Evolutionary conservation across 371 early-diverging fungal genomes (phyloP).

Genomic region (Apophysomyces elegans): DNA sequence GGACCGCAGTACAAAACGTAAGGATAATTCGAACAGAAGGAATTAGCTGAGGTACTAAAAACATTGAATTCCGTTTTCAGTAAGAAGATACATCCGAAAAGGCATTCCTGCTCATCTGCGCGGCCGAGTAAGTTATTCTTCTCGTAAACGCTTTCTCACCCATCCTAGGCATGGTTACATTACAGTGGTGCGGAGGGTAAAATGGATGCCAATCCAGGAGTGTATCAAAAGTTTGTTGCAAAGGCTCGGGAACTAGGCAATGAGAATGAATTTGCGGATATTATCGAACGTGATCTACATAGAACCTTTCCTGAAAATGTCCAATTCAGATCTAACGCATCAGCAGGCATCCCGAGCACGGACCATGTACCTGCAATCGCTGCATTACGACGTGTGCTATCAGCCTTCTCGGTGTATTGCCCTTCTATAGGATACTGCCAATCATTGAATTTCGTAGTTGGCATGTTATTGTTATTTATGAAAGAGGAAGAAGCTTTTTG

Average conservation of each 20-base stretch:
- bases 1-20: constrained; percentile 55
- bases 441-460: constrained; percentile 79
- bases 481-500: constrained; percentile 81
- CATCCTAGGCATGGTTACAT: constrained; percentile 71
- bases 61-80: constrained; percentile 24
- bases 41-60: neutral
- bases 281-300: constrained; percentile 77
- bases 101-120: constrained; percentile 76
- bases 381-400: constrained; percentile 71
- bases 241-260: constrained; percentile 54
- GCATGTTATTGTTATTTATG: constrained; percentile 74
- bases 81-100: constrained; percentile 76
- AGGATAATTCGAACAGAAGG: neutral
- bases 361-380: constrained; percentile 56
- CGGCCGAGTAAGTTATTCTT: constrained; percentile 49
- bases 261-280: constrained; percentile 63
- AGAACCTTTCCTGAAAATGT: constrained; percentile 80
- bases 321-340: constrained; percentile 53
- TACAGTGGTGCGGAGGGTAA: constrained; percentile 77
- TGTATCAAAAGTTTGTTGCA: constrained; percentile 56
- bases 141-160: neutral
- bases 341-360: constrained; percentile 23
- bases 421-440: constrained; percentile 82
- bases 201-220: constrained; percentile 58
- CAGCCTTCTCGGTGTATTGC: constrained; percentile 65